Conservation (phyloP, 1,284 basidiomycete species). For the Meripilus lineatus region DNA sequence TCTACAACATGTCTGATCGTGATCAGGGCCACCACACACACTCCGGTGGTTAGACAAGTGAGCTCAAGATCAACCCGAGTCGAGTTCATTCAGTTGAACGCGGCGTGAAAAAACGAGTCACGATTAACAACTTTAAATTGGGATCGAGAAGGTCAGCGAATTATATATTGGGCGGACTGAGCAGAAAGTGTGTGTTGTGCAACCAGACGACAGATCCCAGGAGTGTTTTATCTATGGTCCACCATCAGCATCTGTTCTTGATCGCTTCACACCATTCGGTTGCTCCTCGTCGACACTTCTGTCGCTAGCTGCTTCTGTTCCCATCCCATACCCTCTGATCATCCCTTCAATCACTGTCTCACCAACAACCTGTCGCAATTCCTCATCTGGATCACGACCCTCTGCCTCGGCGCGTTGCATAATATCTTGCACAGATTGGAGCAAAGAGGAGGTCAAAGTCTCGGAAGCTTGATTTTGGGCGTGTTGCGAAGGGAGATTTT, state of each 20-base stretch:
- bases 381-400: constrained; percentile 55
- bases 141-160: no score
- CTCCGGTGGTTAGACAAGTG: no score
- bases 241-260: constrained; percentile 21
- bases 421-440: constrained; percentile 63
- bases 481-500: constrained; percentile 53
- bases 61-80: no score
- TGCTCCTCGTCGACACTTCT: constrained; percentile 10
- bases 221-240: no score
- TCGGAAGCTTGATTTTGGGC: constrained; percentile 67
- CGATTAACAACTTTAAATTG: no score
- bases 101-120: no score
- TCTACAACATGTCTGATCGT: no score
- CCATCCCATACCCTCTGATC: constrained; percentile 51
- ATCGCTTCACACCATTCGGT: constrained; percentile 24
- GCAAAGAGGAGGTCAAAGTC: constrained; percentile 61
- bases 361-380: constrained; percentile 53
- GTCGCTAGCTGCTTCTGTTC: constrained; percentile 13
- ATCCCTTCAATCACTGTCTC: constrained; percentile 59
- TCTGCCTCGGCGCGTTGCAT: constrained; percentile 60
- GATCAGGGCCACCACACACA: no score
- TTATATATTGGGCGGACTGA: no score
- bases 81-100: no score
- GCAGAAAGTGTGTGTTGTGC: no score
- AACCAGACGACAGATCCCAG: no score